Conservation (phyloP, 2,329 filamentous ascomycete species). For the Fusarium sp. region DNA sequence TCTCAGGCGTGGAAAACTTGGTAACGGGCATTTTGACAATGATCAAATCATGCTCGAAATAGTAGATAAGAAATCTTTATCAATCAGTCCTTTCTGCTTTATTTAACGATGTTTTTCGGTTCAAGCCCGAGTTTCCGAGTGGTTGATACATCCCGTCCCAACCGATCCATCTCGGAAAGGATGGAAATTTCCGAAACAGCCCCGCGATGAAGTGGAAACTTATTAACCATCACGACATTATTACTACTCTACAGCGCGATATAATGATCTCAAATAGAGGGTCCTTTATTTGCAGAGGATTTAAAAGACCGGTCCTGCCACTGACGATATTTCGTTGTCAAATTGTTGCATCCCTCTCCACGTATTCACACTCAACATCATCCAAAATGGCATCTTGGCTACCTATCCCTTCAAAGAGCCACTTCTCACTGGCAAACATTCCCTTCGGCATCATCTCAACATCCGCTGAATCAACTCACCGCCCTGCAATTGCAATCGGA, state of each 20-base stretch:
- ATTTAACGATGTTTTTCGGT: neutral
- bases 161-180: neutral
- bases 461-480: constrained; percentile 60
- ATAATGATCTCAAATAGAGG: neutral
- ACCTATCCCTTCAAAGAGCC: neutral
- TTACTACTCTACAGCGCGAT: neutral
- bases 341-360: neutral
- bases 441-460: constrained; percentile 85
- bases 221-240: neutral
- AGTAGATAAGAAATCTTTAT: neutral
- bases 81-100: neutral
- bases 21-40: constrained; percentile 30
- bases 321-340: neutral
- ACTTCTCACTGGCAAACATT: constrained; percentile 73
- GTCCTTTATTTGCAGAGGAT: fast-evolving
- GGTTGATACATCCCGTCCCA: neutral
- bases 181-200: neutral
- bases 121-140: constrained; percentile 1
- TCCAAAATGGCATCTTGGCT: constrained; percentile 24
- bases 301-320: neutral
- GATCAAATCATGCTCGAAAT: neutral
- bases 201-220: neutral
- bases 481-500: constrained; percentile 77
- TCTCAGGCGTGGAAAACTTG: constrained; percentile 48
- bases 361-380: fast-evolving